Evolutionary conservation across 805 yeast species (phyloP), one percentile per base, ranked within the genome.

Genomic region (Hanseniaspora meyeri): DNA sequence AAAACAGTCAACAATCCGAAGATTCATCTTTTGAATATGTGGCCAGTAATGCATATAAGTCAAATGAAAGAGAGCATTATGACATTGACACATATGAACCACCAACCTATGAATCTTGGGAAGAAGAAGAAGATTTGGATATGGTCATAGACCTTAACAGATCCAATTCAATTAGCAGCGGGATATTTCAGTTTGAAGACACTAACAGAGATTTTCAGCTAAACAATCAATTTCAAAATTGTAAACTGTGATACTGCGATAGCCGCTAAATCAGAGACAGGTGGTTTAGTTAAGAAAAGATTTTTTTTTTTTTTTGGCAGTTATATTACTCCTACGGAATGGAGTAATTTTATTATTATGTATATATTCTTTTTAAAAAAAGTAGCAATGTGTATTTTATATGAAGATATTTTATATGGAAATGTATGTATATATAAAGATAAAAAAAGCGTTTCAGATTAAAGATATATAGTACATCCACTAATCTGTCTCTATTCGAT

Each of bases 41-140:
- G 10, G 10, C 16, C 19, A 46, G 32, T 16, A 31, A 46, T 17
- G 45, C 16, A 6, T n/a, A n/a, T 14, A 46, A 46, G 20, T 14
- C 27, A 5, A 17, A 19, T n/a, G 49, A 46, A 31, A 52, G 56
- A 39, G 56, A 52, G 12, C 40, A 38, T 8, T 52, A 45, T 20
- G 56, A 52, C 27, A 46, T 52, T 31, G 50, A 37, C 3, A 52
- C 40, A 24, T 52, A 52, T 36, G 56, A 52, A 38, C 56, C 56
- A 12, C 56, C 56, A 10, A 48, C 48, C 19, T 52, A 52, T 39
- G 56, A 52, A 9, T 52, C 56, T 31, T 52, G 56, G 56, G 56
- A 52, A 52, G 56, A 52, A 29, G 56, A 52, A 10, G 56, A 52
- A 39, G 56, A 52, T 19, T 46, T 52, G 24, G 56, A 52, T 37